Evolutionary conservation across 208 protist species (phyloP), one percentile per base, ranked within the genome.

Genomic region (Leishmania major): DNA sequence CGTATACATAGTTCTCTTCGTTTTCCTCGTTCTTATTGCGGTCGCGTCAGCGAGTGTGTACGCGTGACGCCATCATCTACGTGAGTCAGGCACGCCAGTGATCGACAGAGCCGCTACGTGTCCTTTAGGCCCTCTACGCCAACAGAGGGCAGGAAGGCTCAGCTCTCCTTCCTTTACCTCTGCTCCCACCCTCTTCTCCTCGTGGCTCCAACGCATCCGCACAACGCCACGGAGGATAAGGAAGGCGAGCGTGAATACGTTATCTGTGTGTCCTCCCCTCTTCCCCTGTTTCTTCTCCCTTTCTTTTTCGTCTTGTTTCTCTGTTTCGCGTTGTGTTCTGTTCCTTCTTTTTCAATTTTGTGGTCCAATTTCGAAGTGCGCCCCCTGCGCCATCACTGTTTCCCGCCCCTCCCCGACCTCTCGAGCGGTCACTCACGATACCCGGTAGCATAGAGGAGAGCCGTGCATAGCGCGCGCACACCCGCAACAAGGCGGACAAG

Each of bases 11-110:
- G n/a, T 19, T 57, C 77, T 73, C 45, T 57, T 80, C 64, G 40
- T 75, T 60, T 19, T 47, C 47, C 6, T 75, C 67, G 17, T 79
- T 60, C 74, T 74, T 47, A n/a, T 75, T 51, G 19, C 28, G 25
- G n/a, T n/a, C 3, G 40, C 25, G 40, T 51, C 19, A 15, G 62
- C 31, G 62, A 22, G 62, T 37, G 62, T 22, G 28, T 13, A 15
- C 62, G 31, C 8, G 28, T 13, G 31, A 67, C 62, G n/a, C 15
- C 62, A 7, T 19, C 28, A 17, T 6, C 15, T 67, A 10, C 40
- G 62, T 67, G 62, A 67, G 3, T 5, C 15, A 17, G 62, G 31
- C 31, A 37, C 62, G 31, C 62, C 62, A 67, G 62, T 67, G 15
- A 40, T 37, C 62, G 4, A 40, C 31, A 35, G 62, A 15, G 15